Percentiles rank a stretch among this genome's conserved stretches.
These are phyloP conservation scores for Paramecium pentaurelia DNA, from an alignment of 73 alveolate species.

Conservation along the genomic window DNA sequence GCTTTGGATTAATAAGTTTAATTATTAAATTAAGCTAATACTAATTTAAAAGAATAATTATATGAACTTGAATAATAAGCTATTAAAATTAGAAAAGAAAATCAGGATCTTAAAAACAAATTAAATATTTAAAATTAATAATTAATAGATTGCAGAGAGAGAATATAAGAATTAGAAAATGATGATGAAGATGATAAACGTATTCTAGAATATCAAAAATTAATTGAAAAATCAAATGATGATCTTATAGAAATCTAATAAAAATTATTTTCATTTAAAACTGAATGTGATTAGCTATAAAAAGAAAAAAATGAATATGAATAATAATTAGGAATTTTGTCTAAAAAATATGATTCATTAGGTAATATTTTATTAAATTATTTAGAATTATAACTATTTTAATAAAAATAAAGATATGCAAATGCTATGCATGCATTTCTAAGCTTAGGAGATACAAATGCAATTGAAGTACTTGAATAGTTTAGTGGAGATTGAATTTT, in stretches of 20 bases:
- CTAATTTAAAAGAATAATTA: background rate
- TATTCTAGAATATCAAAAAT: background rate
- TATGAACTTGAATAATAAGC: background rate
- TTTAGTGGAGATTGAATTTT: background rate
- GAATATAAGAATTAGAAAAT: constrained; percentile 25
- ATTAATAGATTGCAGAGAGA: constrained; percentile 17
- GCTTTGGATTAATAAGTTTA: background rate
- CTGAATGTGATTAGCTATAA: background rate
- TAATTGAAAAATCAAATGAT: background rate
- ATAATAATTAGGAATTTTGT: background rate
- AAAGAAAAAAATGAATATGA: constrained; percentile 17
- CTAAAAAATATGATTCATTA: background rate
- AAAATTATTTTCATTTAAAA: background rate
- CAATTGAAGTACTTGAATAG: background rate
- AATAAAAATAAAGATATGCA: background rate
- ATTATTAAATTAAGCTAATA: background rate
- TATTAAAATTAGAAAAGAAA: background rate
- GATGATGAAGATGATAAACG: constrained; percentile 2
- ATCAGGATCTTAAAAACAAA: background rate
- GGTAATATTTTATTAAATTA: background rate
- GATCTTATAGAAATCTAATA: background rate
- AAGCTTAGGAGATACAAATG: background rate
- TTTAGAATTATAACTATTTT: background rate
- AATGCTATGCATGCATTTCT: constrained; percentile 28
- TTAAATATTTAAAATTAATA: background rate